Evolutionary conservation across 371 early-diverging fungal species (phyloP).

Genomic region (Entomophthora muscae): DNA sequence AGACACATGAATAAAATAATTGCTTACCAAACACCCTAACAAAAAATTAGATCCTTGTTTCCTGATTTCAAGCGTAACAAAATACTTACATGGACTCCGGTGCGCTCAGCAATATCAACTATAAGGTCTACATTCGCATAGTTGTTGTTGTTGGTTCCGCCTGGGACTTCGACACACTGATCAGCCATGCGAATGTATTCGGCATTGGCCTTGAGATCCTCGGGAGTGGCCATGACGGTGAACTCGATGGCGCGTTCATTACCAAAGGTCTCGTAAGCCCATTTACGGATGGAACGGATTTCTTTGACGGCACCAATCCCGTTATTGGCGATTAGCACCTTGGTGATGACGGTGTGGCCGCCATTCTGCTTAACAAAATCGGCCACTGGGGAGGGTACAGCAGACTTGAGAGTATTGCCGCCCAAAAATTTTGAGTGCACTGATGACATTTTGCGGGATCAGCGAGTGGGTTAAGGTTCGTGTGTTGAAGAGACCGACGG

Average conservation of each 20-base stretch:
- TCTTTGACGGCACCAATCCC: too few relatives aligned
- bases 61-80: not conserved
- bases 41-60: too few relatives aligned
- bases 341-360: slow-evolving; percentile 68
- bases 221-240: slow-evolving; percentile 97
- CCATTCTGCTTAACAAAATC: slow-evolving; percentile 76
- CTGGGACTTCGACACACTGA: slow-evolving; percentile 92
- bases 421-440: too few relatives aligned
- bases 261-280: too few relatives aligned
- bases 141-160: too few relatives aligned
- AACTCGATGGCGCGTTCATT: too few relatives aligned
- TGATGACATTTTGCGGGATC: too few relatives aligned
- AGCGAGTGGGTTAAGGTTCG: too few relatives aligned
- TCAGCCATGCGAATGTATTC: slow-evolving; percentile 98
- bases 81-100: slow-evolving; percentile 58
- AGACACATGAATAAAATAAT: not conserved
- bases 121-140: slow-evolving; percentile 96
- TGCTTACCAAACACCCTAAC: slow-evolving; percentile 44
- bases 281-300: too few relatives aligned
- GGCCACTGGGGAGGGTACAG: slow-evolving; percentile 32
- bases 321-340: slow-evolving; percentile 97
- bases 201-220: slow-evolving; percentile 89
- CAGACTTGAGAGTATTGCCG: slow-evolving; percentile 33
- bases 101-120: slow-evolving; percentile 91
- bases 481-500: too few relatives aligned